Base-by-base conservation (phyloP, 2,329 filamentous ascomycete species). In the Ramularia endophylla region DNA sequence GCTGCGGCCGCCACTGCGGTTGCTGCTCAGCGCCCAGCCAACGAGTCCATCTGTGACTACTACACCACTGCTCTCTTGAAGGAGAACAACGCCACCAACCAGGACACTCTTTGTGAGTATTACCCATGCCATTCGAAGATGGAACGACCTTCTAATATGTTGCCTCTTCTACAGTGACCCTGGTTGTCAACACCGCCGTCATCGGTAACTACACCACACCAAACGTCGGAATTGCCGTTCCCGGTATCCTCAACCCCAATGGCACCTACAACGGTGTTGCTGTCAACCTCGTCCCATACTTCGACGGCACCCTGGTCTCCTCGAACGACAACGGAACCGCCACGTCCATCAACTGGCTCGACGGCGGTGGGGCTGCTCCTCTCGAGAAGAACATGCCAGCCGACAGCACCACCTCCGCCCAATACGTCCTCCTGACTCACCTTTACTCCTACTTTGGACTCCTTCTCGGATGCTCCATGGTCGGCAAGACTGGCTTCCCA, bases 101-200 rank as follows among this genome's bases (percentile, higher is more conserved):
- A 82, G 58, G 62, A 68, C 40, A 72, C 68, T 1, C 64, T 81
- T 2, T 35, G 22, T 25, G 22, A 25, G 22, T 25, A 25, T 25
- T 11, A 25, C 6, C 11, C 22, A 11, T 25, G 11, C 6, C 11
- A 6, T 6, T 11, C 6, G 22, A 25, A 11, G 6, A 25, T 6
- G 6, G 22, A 25, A 25, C 22, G 22, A 25, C 11, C 22, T 25
- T 11, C n/a, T n/a, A n/a, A n/a, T n/a, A n/a, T n/a, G 22, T 11
- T 25, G 22, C 6, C 22, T 25, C 6, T 52, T 6, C 6, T 11
- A 6, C 22, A 25, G 22, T 81, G 53, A 77, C 71, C 2, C 63
- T 76, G 1, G 59, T 81, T 3, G 76, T 81, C 53, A 81, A 81
- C 61, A 80, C 76, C 5, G 78, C 73, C 15, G 75, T 81, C 46